A percentile compares a stretch with the other conserved stretches of the same genome.
Evolutionary conservation across 306 rosid species (phyloP).

Genomic region (Biancaea sappan): DNA sequence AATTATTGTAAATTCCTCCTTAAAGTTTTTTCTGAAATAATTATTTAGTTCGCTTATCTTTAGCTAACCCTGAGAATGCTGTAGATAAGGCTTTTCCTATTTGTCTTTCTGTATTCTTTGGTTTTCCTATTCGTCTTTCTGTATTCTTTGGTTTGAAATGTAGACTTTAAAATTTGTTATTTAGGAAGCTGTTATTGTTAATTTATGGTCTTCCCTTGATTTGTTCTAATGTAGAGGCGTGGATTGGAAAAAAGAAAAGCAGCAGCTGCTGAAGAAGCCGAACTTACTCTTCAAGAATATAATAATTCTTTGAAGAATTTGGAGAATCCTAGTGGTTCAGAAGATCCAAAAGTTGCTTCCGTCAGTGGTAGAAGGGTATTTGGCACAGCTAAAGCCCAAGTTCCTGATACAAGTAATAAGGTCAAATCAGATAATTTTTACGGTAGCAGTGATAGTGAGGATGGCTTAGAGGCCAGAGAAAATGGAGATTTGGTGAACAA

Average conservation of each 20-base stretch:
- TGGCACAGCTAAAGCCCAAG: slow-evolving; percentile 54
- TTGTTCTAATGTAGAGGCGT: slow-evolving; percentile 63
- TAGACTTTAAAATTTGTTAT: slow-evolving; percentile 19
- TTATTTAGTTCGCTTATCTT: slow-evolving; percentile 7
- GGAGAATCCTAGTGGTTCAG: slow-evolving; percentile 54
- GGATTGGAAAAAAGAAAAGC: slow-evolving; percentile 76
- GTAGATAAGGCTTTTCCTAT: not conserved
- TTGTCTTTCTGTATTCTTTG: not conserved
- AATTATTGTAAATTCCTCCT: slow-evolving; percentile 35
- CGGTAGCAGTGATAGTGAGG: slow-evolving; percentile 73
- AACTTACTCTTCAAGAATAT: slow-evolving; percentile 71
- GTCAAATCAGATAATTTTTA: slow-evolving; percentile 52
- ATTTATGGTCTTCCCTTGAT: slow-evolving; percentile 26
- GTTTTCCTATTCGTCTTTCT: not conserved
- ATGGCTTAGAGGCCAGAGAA: slow-evolving; percentile 50
- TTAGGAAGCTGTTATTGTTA: slow-evolving; percentile 12
- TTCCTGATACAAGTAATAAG: slow-evolving; percentile 49
- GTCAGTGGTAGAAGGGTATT: slow-evolving; percentile 82
- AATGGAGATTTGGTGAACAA: slow-evolving; percentile 31
- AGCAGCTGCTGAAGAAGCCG: slow-evolving; percentile 78
- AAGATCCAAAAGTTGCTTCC: slow-evolving; percentile 44
- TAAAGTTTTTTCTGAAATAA: slow-evolving; percentile 7
- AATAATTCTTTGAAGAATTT: slow-evolving; percentile 63
- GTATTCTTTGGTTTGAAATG: slow-evolving; percentile 1
- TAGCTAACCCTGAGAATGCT: slow-evolving; percentile 22